Base-by-base conservation (phyloP, 1,139 yeast genomes). In the Sugiyamaella japonica region DNA sequence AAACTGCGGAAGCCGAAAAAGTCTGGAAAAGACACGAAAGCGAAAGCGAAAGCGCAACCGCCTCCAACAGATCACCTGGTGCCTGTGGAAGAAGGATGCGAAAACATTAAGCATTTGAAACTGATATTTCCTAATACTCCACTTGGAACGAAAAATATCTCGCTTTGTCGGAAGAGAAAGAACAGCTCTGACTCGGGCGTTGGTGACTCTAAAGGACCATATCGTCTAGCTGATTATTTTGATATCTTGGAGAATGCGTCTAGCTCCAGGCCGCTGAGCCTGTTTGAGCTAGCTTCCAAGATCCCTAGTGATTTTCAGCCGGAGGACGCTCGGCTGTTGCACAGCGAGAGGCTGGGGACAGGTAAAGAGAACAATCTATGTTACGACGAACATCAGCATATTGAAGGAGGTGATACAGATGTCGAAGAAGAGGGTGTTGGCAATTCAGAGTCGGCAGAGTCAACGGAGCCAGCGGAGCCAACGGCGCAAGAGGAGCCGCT, bases 21-120 rank as follows among this genome's bases (percentile, higher is more conserved):
- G 10, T 23, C 20, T 13, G 31, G 32, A 6, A 1, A 16, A n/a
- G 16, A 15, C 7, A 41, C 36, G 49, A 25, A n/a, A 17, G 16
- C 8, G 15, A 23, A 5, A 9, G n/a, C 8, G n/a, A 37, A 12
- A 25, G 10, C 8, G 25, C 47, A 31, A 6, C 25, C 37, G 17
- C 17, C 12, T 41, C 34, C 41, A 29, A 34, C 43, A n/a, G 48
- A 34, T 25, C 20, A 2, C 10, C 52, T 52, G 2, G 28, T 48
- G 1, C 38, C 56, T 13, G 51, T 50, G 3, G 52, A 46, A 37
- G 47, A 45, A 17, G 54, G 48, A 10, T 52, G 52, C 9, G 15
- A 40, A 16, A 17, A 32, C n/a, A 41, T 53, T 15, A 44, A 50
- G 36, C 23, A 49, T 7, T 12, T 50, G 23, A 39, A 52, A 8